Base-by-base conservation (phyloP, 2,329 filamentous ascomycete species). In the Ilyonectria sp. region DNA sequence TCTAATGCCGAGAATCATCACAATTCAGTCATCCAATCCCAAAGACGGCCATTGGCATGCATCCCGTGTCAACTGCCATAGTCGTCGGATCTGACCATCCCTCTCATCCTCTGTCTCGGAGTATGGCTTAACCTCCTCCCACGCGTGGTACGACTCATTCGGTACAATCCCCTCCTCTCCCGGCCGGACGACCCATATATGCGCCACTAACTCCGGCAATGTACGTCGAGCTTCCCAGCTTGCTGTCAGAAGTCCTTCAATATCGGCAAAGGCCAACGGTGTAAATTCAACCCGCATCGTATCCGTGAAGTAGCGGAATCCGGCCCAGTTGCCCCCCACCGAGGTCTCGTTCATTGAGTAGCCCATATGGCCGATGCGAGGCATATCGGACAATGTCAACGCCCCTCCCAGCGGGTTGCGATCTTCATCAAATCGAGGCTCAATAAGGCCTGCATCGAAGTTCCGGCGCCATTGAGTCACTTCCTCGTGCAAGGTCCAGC, bases 271-370 rank as follows among this genome's bases (percentile, higher is more conserved):
- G 2, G 53, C 37, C 4, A 74, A 47, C 2, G 35, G 58, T 5
- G 70, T 55, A 31, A 67, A 71, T 33, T 70, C 60, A 2, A 74
- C 50, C 2, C 37, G 35, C 5, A 13, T 19, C 1, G 50, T 61
- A 4, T 31, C 49, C 7, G 53, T 59, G 31, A 63, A 54, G 56
- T 71, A 72, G 10, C 68, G 71, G 37, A 74, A 74, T 1, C 71
- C 72, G 19, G 68, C 73, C 65, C 64, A 74, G 2, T 66, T 43
- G 15, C 60, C 60, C 23, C 17, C 60, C 2, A 29, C 10, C 1
- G 49, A 49, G 21, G n/a, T 31, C 15, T 19, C 21, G 7, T n/a
- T 57, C 5, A 15, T n/a, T 7, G 47, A 21, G 10, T 60, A 68
- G 10, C 56, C 65, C 19, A 35, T 33, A 29, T 55, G 23, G 50